These are phyloP conservation scores for Pseudovirgaria hyperparasitica DNA, from an alignment of 2,329 filamentous ascomycete species.

Conservation along the genomic window DNA sequence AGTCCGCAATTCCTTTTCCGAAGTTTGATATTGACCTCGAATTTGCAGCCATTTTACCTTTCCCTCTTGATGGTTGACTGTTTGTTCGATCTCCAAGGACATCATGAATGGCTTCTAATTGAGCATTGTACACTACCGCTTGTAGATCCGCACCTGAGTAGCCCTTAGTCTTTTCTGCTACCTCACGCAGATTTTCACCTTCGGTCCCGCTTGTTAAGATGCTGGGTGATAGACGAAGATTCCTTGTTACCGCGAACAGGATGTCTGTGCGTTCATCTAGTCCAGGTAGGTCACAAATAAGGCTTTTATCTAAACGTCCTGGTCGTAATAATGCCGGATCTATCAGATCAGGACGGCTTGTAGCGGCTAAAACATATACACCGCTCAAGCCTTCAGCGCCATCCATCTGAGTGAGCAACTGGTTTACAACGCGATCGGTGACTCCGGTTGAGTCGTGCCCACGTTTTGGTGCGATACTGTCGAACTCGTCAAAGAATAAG, in stretches of 20 bases:
- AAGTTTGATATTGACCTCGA: constrained; percentile 6
- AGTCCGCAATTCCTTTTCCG: constrained; percentile 19
- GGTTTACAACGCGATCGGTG: constrained; percentile 97
- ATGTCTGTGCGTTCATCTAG: constrained; percentile 79
- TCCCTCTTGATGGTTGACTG: constrained; percentile 17
- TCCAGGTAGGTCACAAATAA: constrained; percentile 81
- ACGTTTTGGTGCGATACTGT: constrained; percentile 92
- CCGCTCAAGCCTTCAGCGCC: constrained; percentile 89
- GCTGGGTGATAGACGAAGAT: constrained; percentile 59
- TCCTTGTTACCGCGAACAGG: constrained; percentile 67
- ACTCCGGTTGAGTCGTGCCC: constrained; percentile 96
- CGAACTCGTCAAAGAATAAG: constrained; percentile 97
- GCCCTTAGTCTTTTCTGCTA: constrained; percentile 70
- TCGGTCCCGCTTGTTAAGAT: constrained; percentile 35
- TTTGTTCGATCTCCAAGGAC: constrained; percentile 53
- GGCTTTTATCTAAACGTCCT: constrained; percentile 81
- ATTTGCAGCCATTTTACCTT: constrained; percentile 14
- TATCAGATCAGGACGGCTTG: constrained; percentile 84
- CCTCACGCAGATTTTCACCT: constrained; percentile 44
- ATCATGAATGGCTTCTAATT: constrained; percentile 93
- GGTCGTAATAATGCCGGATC: constrained; percentile 87
- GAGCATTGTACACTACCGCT: constrained; percentile 88
- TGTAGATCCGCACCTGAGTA: constrained; percentile 93
- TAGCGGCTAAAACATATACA: constrained; percentile 93
- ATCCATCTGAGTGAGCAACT: constrained; percentile 97